Percentiles rank a stretch among this genome's conserved stretches.
phyloP scores from a whole-genome alignment of 2,329 filamentous ascomycete genomes.

The Fusarium begoniae region DNA sequence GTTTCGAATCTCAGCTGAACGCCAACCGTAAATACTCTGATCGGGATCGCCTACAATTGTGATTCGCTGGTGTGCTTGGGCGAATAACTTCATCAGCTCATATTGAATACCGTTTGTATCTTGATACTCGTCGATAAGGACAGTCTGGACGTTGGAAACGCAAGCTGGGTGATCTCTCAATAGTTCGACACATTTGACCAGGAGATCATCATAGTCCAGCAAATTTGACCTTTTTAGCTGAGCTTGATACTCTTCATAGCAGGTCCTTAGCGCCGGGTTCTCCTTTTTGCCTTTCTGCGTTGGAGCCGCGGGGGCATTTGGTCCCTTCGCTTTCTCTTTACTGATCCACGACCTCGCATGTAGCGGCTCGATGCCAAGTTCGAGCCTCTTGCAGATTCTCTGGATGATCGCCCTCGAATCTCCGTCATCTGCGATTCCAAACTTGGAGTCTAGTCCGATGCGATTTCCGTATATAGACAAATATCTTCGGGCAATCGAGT shows the following conservation, averaged over 20 bases:
- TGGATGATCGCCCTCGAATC: conserved; percentile 84
- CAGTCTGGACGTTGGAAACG: conserved; percentile 87
- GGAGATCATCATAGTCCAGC: conserved; percentile 92
- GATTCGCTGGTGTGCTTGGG: conserved; percentile 76
- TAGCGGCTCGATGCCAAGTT: conserved; percentile 73
- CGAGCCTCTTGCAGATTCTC: conserved; percentile 81
- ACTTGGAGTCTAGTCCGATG: conserved; percentile 83
- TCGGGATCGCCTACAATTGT: conserved; percentile 97
- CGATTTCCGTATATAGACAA: conserved; percentile 83
- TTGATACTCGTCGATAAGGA: conserved; percentile 97
- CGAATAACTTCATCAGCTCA: conserved; percentile 89
- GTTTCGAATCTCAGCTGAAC: conserved; percentile 91
- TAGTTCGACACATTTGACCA: conserved; percentile 84
- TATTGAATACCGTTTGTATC: conserved; percentile 97
- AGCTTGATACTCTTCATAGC: conserved; percentile 80
- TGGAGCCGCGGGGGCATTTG: conserved; percentile 55
- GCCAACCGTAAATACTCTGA: conserved; percentile 97
- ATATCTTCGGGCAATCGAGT: conserved; percentile 89
- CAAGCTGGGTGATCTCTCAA: conserved; percentile 78
- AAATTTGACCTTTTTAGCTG: conserved; percentile 80
- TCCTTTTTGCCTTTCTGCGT: conserved; percentile 50
- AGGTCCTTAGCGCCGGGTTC: conserved; percentile 70
- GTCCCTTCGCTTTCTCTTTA: conserved; percentile 68
- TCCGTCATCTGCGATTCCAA: conserved; percentile 87
- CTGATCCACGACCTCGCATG: conserved; percentile 80